These are phyloP conservation scores for Tricholoma furcatifolium DNA, from an alignment of 768 basidiomycete genomes.

Conservation along the genomic window DNA sequence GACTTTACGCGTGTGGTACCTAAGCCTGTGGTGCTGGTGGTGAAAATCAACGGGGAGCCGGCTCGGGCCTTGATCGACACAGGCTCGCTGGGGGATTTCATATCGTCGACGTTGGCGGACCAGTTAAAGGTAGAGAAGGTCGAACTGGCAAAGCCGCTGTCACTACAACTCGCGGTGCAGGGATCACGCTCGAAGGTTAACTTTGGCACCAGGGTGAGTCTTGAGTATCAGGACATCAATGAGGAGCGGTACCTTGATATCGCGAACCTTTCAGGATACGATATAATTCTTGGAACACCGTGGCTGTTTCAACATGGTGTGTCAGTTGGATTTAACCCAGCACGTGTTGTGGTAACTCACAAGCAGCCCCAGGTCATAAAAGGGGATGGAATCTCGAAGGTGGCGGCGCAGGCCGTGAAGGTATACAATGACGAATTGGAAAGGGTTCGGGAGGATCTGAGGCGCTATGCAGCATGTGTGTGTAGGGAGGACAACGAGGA, in stretches of 20 bases:
- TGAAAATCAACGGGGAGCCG: neutral
- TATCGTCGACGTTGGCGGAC: neutral
- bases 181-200: neutral
- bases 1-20: conserved; percentile 6
- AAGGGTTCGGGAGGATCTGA: neutral
- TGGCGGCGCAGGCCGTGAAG: neutral
- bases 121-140: neutral
- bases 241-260: neutral
- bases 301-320: neutral
- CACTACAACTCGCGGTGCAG: neutral
- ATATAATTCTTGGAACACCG: too few species aligned
- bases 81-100: neutral
- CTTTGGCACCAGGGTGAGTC: neutral
- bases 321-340: neutral
- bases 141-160: neutral
- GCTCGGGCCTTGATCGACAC: neutral
- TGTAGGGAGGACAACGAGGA: neutral
- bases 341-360: neutral
- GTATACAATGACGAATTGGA: neutral
- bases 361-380: neutral
- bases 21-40: neutral
- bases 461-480: neutral
- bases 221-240: neutral
- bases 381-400: neutral
- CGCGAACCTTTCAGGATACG: neutral